Conservation (phyloP, 2,329 filamentous ascomycete genomes). For the Pseudogymnoascus sp. region DNA sequence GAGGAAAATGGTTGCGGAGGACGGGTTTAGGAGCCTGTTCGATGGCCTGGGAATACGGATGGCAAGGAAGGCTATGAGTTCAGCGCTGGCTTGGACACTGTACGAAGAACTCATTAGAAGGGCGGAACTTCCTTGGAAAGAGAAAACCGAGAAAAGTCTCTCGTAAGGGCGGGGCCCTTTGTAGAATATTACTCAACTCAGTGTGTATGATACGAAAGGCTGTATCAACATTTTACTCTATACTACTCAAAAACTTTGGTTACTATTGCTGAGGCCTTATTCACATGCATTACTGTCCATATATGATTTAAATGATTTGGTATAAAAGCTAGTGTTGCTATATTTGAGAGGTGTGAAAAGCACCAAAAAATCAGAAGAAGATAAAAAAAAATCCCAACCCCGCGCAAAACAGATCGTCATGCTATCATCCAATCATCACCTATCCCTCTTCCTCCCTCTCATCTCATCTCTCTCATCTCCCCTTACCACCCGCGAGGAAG, state of each 20-base stretch:
- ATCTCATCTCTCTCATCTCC: slow-evolving; percentile 13
- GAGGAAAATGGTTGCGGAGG: slow-evolving; percentile 70
- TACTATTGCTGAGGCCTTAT: neutral
- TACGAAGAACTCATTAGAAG: slow-evolving; percentile 88
- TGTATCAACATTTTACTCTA: slow-evolving; percentile 4
- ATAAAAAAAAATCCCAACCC: neutral
- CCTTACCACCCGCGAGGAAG: slow-evolving; percentile 27
- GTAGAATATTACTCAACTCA: neutral
- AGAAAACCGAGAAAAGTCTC: neutral
- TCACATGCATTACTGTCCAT: neutral
- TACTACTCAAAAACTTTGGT: neutral
- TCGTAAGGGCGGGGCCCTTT: neutral
- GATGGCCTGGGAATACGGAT: slow-evolving; percentile 82
- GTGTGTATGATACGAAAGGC: neutral
- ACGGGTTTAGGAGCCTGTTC: slow-evolving; percentile 73
- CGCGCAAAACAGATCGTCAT: neutral
- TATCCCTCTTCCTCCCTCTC: neutral
- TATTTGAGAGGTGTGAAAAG: neutral
- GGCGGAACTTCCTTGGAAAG: slow-evolving; percentile 40
- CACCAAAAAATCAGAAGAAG: neutral
- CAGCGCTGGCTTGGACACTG: slow-evolving; percentile 92
- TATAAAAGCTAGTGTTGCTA: slow-evolving; percentile 6
- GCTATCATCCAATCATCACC: slow-evolving; percentile 2
- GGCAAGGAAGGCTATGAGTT: slow-evolving; percentile 84
- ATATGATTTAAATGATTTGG: neutral